Base-by-base conservation (phyloP, 192 early-diverging fungal species). In the Rhizophagus clarus region DNA sequence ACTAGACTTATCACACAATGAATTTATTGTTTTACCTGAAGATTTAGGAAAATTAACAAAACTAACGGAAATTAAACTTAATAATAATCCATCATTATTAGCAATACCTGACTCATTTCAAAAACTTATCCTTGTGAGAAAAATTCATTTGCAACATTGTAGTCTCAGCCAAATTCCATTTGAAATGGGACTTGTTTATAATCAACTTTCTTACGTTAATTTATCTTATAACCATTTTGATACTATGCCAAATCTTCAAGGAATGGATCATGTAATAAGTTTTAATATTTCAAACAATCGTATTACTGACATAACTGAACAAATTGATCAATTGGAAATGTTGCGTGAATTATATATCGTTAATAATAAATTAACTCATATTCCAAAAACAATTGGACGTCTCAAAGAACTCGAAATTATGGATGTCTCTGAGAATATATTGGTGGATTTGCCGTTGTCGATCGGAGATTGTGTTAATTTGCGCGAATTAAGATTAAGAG, bases 1-100 rank as follows among this genome's bases (percentile, higher is more conserved):
- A 68, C 61, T 90, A 3, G 88, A 89, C 68, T 66, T 90, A 47
- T 88, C 86, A 22, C 82, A 87, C 62, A 90, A 90, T 77, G 80
- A 84, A 67, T 66, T 90, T 3, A 56, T 76, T 8, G 76, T 82
- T 67, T 66, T 90, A 11, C 89, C 89, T 2, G 75, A 74, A 20
- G 87, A 88, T 51, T 63, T 89, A 37, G 81, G 82, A 5, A 84
- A 85, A 37, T 60, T 86, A 14, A 82, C 32, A 29, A 86, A 86
- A 63, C 60, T 86, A 6, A 83, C 82, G 42, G 85, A 86, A 29
- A 79, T 86, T 22, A 86, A 86, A 62, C 82, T 86, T 29, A 81
- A 86, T 70, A 81, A 86, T 71, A 86, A 86, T 42, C 85, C 85
- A 37, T 62, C 75, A 64, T 61, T 86, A 17, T 77, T 74, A 9